Percentiles rank a stretch among this genome's conserved stretches.
These are phyloP conservation scores for Umbilicus rupestris DNA, from an alignment of 164 flowering plant genomes.

Conservation along the genomic window DNA sequence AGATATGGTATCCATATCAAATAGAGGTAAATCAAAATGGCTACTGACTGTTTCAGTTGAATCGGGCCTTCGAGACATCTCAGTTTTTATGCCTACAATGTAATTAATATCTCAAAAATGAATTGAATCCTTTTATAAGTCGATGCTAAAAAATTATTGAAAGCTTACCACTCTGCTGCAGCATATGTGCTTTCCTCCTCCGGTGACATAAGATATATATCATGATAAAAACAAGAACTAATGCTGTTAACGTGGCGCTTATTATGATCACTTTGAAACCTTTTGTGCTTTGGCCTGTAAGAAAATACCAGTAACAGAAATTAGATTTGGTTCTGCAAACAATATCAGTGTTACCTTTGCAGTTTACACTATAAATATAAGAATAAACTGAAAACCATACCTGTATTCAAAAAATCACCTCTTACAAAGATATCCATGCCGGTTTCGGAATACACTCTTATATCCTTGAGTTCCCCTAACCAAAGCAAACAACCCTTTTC, in stretches of 20 bases:
- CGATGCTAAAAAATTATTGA: background rate
- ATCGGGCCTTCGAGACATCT: background rate
- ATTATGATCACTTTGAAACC: background rate
- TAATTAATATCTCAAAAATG: background rate
- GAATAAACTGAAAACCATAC: constrained; percentile 1
- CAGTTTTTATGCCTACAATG: background rate
- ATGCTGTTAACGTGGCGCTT: background rate
- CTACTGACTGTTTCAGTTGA: background rate
- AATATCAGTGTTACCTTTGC: too few species aligned
- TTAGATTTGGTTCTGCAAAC: too few species aligned
- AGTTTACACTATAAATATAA: background rate
- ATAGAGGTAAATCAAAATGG: constrained; percentile 8
- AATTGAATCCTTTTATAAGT: background rate
- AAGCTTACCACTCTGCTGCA: background rate
- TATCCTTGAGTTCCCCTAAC: constrained; percentile 13
- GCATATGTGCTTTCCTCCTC: background rate
- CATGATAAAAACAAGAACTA: background rate
- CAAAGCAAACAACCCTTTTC: constrained; percentile 16
- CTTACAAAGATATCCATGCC: constrained; percentile 11
- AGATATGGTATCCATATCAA: background rate
- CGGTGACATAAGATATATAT: background rate
- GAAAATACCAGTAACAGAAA: background rate
- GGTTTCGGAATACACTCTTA: constrained; percentile 3
- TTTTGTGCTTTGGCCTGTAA: background rate
- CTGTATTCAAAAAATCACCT: constrained; percentile 11